Evolutionary conservation across 1,284 basidiomycete genomes (phyloP).

Genomic region (Malassezia pachydermatis): DNA sequence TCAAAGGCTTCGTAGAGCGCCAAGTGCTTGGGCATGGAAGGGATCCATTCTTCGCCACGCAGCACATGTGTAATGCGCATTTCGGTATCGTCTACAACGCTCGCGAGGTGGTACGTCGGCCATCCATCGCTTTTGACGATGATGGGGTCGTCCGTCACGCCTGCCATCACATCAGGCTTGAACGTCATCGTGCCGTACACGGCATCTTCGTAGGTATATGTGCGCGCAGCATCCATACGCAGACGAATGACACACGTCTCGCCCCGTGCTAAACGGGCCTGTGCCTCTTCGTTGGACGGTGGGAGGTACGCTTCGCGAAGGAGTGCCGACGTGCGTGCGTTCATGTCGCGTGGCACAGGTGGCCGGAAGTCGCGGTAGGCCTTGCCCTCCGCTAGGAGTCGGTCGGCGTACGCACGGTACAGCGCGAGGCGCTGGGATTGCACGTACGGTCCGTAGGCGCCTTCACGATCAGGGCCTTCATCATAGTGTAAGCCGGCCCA

Average conservation of each 20-base stretch:
- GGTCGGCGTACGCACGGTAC: slow-evolving; percentile 64
- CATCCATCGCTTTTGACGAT: slow-evolving; percentile 82
- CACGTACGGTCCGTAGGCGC: slow-evolving; percentile 29
- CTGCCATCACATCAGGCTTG: slow-evolving; percentile 42
- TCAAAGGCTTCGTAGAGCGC: slow-evolving; percentile 73
- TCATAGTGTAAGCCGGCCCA: slow-evolving; percentile 94
- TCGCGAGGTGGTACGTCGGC: slow-evolving; percentile 94
- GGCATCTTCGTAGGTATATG: slow-evolving; percentile 53
- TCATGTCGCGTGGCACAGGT: slow-evolving; percentile 57
- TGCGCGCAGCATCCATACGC: slow-evolving; percentile 50
- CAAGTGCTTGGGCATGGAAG: slow-evolving; percentile 83
- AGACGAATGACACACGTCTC: slow-evolving; percentile 73
- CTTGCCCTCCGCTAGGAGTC: slow-evolving; percentile 68
- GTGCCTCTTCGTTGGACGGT: slow-evolving; percentile 66
- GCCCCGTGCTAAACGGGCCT: slow-evolving; percentile 61
- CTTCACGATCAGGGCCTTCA: slow-evolving; percentile 59
- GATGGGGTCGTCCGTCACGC: slow-evolving; percentile 66
- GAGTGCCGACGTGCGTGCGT: slow-evolving; percentile 56
- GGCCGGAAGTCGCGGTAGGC: slow-evolving; percentile 92
- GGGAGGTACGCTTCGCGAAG: slow-evolving; percentile 71
- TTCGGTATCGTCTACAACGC: slow-evolving; percentile 84
- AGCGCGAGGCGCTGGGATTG: slow-evolving; percentile 79
- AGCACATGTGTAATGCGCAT: slow-evolving; percentile 95
- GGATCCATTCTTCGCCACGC: slow-evolving; percentile 93
- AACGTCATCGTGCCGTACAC: slow-evolving; percentile 68